Evolutionary conservation across 441 rosid genomes (phyloP).

Genomic region (Pelargonium australe): DNA sequence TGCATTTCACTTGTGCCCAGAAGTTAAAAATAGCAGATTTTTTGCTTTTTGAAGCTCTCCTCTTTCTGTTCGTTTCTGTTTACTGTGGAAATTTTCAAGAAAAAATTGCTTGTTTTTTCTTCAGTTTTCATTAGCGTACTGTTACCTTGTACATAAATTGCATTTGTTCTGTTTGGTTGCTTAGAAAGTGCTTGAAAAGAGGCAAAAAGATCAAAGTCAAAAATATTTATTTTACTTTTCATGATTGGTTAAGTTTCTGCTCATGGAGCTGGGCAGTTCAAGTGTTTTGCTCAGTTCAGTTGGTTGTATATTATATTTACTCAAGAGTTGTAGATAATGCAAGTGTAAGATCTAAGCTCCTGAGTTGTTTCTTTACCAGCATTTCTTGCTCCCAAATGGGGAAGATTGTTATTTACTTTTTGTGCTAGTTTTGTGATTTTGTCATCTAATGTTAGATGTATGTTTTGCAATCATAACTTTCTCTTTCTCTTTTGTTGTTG

Average conservation of each 20-base stretch:
- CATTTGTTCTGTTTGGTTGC: constrained; percentile 12
- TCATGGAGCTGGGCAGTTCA: not conserved
- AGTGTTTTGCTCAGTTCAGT: constrained; percentile 6
- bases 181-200: constrained; percentile 11
- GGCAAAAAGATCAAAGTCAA: not conserved
- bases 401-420: not conserved
- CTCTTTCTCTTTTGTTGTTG: not conserved
- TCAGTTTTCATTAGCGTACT: not conserved
- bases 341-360: constrained; percentile 5
- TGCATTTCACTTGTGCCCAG: not conserved
- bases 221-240: no score
- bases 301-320: not conserved
- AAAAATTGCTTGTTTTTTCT: not conserved
- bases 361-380: constrained; percentile 4
- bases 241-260: not conserved
- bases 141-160: not conserved
- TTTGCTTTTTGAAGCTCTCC: not conserved
- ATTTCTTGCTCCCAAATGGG: constrained; percentile 4
- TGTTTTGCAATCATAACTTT: not conserved
- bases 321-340: not conserved
- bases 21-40: not conserved
- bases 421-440: not conserved
- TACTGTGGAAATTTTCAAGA: no score
- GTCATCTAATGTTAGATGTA: not conserved
- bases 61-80: not conserved